Percentiles rank a stretch among this genome's conserved stretches.
Conservation (phyloP, 805 yeast genomes). For the Ogataea nakhonphanomensis region DNA sequence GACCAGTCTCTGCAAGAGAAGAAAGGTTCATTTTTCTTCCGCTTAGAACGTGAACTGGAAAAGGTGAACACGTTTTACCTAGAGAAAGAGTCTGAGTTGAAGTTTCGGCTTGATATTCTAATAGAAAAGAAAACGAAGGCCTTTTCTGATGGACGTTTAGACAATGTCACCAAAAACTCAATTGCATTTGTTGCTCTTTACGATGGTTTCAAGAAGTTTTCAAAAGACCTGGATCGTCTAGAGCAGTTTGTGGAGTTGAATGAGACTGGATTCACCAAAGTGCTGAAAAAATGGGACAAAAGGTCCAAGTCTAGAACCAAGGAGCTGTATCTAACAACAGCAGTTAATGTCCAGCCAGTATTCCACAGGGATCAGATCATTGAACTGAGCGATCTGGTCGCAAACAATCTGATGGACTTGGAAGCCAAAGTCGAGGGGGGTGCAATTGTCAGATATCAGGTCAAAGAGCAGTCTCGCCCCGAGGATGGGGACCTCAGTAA, state of each 20-base stretch:
- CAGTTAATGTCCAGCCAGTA: conserved; percentile 94
- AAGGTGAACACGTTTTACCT: conserved; percentile 91
- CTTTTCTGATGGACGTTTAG: conserved; percentile 41
- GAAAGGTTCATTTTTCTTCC: conserved; percentile 85
- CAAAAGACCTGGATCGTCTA: conserved; percentile 80
- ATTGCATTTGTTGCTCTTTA: conserved; percentile 78
- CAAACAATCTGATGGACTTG: conserved; percentile 64
- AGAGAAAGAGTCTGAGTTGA: conserved; percentile 86
- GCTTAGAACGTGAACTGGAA: conserved; percentile 90
- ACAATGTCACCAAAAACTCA: conserved; percentile 54
- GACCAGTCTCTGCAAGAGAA: conserved; percentile 73
- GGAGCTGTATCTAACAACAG: conserved; percentile 85
- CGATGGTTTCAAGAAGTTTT: conserved; percentile 84
- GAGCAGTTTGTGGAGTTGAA: conserved; percentile 94
- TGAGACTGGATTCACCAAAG: conserved; percentile 94
- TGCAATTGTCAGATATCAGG: conserved; percentile 28
- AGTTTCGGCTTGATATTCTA: conserved; percentile 72
- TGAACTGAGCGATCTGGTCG: conserved; percentile 73
- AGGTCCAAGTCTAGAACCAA: conserved; percentile 92
- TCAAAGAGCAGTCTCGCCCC: conserved; percentile 5
- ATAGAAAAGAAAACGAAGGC: conserved; percentile 56
- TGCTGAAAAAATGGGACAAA: conserved; percentile 96
- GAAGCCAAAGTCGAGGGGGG: conserved; percentile 60
- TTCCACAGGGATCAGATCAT: conserved; percentile 88
- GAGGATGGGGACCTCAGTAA: conserved; percentile 3